Base-by-base conservation (phyloP, 805 yeast species). In the Hanseniaspora pseudoguilliermondii region DNA sequence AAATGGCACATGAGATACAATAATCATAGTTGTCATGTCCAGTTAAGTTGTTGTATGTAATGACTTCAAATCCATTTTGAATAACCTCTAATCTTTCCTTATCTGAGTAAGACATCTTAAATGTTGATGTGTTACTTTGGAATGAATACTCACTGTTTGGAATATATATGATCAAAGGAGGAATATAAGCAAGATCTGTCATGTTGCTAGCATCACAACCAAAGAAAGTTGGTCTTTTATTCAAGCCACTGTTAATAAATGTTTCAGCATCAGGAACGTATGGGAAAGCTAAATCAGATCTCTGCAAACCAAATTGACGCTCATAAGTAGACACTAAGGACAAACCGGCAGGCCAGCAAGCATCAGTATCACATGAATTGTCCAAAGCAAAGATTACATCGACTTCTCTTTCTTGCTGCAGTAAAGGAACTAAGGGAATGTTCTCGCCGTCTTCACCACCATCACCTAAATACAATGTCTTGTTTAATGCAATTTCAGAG, bases 1-100 rank as follows among this genome's bases (percentile, higher is more conserved):
- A 74, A 47, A 87, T 77, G 10, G 95, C 95, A 74, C 95, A 87
- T 2, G 85, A 86, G 49, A 87, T 75, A 72, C 95, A 87, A 7
- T 81, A 76, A 43, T 78, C 71, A 82, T 86, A 87, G 42, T 84
- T 81, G 4, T 71, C 65, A 60, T 85, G 95, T 25, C 82, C 64
- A 15, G 95, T 83, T 39, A 80, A 69, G 65, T 86, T 86, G 57
- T 75, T 73, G 64, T 84, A 77, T 0, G 90, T 74, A 13, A 83
- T 77, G 15, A 78, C 75, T 62, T 84, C 86, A 65, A 80, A 84
- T 10, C 95, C 95, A 66, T 88, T 88, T 61, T 73, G 68, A 57
- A 87, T 77, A 74, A 87, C 76, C 0, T 75, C 72, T 44, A 72
- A 67, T 60, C 80, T 78, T 62, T 83, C 86, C 0, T 73, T 73